Conservation (phyloP, 176 grass and related monocot species). For the Carex parvula region DNA sequence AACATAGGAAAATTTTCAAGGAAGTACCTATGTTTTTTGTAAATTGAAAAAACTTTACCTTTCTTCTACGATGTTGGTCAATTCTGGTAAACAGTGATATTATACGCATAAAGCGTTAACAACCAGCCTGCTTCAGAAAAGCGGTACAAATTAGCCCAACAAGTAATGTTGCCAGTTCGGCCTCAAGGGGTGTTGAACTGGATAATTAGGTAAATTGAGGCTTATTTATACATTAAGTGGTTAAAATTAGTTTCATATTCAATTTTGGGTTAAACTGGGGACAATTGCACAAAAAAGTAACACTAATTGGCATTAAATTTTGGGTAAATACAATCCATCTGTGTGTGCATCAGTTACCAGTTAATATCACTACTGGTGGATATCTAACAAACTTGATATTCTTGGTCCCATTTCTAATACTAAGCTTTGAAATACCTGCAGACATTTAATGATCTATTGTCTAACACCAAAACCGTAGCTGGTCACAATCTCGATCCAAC, state of each 20-base stretch:
- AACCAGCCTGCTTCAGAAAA: too few relatives aligned
- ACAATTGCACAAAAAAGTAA: not conserved
- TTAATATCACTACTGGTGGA: not conserved
- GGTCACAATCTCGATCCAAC: slow-evolving; percentile 95
- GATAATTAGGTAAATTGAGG: not conserved
- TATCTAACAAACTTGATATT: not conserved
- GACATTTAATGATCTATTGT: slow-evolving; percentile 43
- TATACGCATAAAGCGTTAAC: too few relatives aligned
- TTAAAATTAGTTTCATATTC: not conserved
- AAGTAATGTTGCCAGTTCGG: not conserved
- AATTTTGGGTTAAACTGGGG: not conserved
- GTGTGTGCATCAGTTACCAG: not conserved
- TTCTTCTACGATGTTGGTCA: not conserved
- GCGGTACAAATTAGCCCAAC: too few relatives aligned
- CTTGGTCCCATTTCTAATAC: not conserved
- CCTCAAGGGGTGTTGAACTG: not conserved
- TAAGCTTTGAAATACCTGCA: slow-evolving; percentile 21
- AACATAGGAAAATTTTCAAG: not conserved
- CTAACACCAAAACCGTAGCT: slow-evolving; percentile 52
- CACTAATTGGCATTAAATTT: not conserved
- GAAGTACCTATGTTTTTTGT: not conserved
- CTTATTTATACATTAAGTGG: not conserved
- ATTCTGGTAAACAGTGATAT: not conserved
- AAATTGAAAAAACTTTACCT: not conserved
- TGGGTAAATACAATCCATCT: not conserved